phyloP scores from a whole-genome alignment of 768 basidiomycete genomes.

The Scleroderma bovista region DNA sequence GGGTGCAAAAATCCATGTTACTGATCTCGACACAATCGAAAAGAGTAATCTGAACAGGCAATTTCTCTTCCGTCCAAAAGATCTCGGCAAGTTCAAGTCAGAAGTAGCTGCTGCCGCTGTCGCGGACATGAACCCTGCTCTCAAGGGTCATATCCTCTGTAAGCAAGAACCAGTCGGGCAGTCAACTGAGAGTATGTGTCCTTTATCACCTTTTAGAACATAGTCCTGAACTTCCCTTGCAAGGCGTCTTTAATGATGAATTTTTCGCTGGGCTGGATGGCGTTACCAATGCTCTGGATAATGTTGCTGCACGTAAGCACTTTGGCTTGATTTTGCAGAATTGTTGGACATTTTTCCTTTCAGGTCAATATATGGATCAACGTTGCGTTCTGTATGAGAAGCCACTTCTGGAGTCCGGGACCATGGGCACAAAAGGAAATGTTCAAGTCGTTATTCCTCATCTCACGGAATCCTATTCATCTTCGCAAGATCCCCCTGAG shows the following conservation, averaged over 20 bases:
- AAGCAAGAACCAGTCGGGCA: constrained; percentile 93
- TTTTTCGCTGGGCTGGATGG: constrained; percentile 89
- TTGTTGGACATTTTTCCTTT: constrained; percentile 1
- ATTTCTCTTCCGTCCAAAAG: constrained; percentile 95
- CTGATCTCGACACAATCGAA: constrained; percentile 98
- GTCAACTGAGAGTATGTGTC: constrained; percentile 79
- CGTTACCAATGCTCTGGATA: constrained; percentile 97
- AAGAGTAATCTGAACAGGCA: constrained; percentile 98
- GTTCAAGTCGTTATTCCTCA: constrained; percentile 93
- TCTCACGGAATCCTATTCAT: constrained; percentile 93
- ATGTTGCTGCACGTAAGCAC: constrained; percentile 84
- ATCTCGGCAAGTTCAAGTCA: constrained; percentile 94
- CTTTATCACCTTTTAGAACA: neutral
- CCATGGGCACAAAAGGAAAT: constrained; percentile 97
- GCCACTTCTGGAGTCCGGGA: constrained; percentile 94
- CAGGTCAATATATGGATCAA: constrained; percentile 96
- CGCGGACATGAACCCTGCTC: constrained; percentile 90
- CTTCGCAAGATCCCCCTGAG: constrained; percentile 98
- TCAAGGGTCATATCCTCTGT: constrained; percentile 78
- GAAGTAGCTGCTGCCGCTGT: constrained; percentile 91
- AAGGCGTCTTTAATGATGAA: constrained; percentile 81
- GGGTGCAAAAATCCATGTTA: constrained; percentile 82
- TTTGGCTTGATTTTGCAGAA: neutral
- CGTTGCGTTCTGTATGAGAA: constrained; percentile 96
- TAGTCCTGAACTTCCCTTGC: constrained; percentile 13